Conservation (phyloP, 257 asterid species). For the Oldenlandia corymbosa region DNA sequence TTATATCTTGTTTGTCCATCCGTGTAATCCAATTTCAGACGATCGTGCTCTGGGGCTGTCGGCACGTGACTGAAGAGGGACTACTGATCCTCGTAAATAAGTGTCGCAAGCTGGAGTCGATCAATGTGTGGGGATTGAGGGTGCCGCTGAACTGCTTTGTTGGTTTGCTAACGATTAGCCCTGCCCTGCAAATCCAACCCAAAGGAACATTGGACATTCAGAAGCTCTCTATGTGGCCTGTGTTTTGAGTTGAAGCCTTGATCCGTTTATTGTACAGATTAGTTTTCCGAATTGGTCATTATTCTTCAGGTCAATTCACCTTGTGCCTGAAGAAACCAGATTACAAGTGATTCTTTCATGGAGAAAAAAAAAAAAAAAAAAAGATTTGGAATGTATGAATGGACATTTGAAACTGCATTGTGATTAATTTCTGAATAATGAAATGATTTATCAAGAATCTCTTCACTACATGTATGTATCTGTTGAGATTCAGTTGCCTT, state of each 20-base stretch:
- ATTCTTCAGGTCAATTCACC: conserved; percentile 13
- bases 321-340: conserved; percentile 5
- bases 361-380: background rate
- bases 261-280: conserved; percentile 16
- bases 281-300: conserved; percentile 6
- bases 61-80: conserved; percentile 76
- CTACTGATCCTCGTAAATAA: conserved; percentile 66
- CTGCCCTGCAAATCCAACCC: conserved; percentile 73
- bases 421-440: too few relatives aligned
- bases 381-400: conserved; percentile 1
- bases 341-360: conserved; percentile 1
- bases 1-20: background rate
- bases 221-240: conserved; percentile 36
- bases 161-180: conserved; percentile 61
- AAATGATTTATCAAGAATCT: too few relatives aligned
- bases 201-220: conserved; percentile 42
- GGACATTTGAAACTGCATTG: background rate
- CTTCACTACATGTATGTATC: too few relatives aligned
- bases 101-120: conserved; percentile 67
- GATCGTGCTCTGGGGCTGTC: conserved; percentile 85
- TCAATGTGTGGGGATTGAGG: conserved; percentile 82
- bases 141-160: conserved; percentile 66
- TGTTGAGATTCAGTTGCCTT: background rate
- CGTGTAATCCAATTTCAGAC: conserved; percentile 35
- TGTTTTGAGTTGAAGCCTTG: conserved; percentile 25